Evolutionary conservation across 371 early-diverging fungal species (phyloP), one percentile per base, ranked within the genome.

Genomic region (Circinella minor): DNA sequence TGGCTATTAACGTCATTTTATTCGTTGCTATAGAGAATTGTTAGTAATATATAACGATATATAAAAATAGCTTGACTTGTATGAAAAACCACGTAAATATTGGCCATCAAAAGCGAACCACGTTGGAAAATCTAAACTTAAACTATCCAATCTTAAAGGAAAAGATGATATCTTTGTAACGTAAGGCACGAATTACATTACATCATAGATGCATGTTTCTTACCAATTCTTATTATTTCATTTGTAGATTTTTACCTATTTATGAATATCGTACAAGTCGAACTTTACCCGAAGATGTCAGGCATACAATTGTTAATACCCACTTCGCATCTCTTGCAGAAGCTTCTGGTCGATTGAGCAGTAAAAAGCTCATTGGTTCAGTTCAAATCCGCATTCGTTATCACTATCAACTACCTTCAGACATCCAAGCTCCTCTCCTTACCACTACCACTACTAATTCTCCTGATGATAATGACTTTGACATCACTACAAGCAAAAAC

Each of bases 121-220:
- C 51, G 69, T 84, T 47, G 85, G 81, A 4, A 84, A 84, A 66
- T 81, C 82, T 0, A 84, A 82, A 66, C 63, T 84, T 36, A 80
- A 80, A 27, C 65, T 84, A 51, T 77, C 77, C 15, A 77, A 69
- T 11, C 48, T 84, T 2, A 74, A 74, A 48, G 72, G 76, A 36
- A 70, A 74, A 65, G 78, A 77, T 17, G 76, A 80, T 60, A 74
- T 84, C 0, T 84, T 84, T 77, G 70, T 81, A 47, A 81, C 82
- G 84, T 78, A 80, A 62, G 34, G n/a, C 59, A 36, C 13, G 48
- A n/a, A 15, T 5, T 51, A 65, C 34, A 15, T 15, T 47, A 47
- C 11, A 11, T 11, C 9, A 47, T 47, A 47, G 3, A 47, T 47
- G 15, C 47, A 11, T 11, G 47, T 47, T 11, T 38, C 55, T 63